Evolutionary conservation across 495 filamentous ascomycete genomes (phyloP), one percentile per base, ranked within the genome.

Genomic region (Penicillium paradoxum): DNA sequence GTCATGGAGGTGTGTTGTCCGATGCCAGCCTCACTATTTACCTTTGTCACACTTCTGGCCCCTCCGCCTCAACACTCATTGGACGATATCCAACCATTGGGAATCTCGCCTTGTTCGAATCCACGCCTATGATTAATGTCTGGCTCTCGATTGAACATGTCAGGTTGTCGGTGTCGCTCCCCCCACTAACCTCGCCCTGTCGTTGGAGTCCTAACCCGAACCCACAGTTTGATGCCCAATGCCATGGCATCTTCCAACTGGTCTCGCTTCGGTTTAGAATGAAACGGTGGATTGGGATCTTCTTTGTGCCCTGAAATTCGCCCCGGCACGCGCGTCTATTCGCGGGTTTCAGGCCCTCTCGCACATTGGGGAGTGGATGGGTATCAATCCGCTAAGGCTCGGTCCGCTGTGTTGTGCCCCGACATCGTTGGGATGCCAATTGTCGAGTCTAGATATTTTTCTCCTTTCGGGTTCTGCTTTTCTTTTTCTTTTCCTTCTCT

Each of bases 161-260:
- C 69, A 69, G 59, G 59, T 55, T 56, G 54, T 48, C 38, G 65
- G 62, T 51, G 55, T 51, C 55, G 46, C 57, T 2, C 46, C 29
- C 44, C 62, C 64, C 56, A 64, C 62, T 37, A 18, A 44, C 38
- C 38, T 47, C 45, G 36, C 57, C 32, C 41, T 55, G 33, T 37
- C 14, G 34, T 43, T 42, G 47, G 45, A 55, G 50, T 50, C 29
- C 49, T 45, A 47, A 45, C 55, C 62, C 63, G 59, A 65, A 67
- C 52, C 30, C 45, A 34, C 39, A 49, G n/a, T 37, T 74, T 75
- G 71, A 66, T 75, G 72, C 73, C 73, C 73, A 75, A 75, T 70
- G 62, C 21, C 51, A 57, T 58, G 62, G 63, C 57, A 56, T 59
- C 51, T 50, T 32, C 32, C 65, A 59, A 70, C 71, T 71, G 68